A percentile compares a stretch with the other conserved stretches of the same genome.
These are phyloP conservation scores for Senna siamea DNA, from an alignment of 306 rosid species.

Conservation along the genomic window DNA sequence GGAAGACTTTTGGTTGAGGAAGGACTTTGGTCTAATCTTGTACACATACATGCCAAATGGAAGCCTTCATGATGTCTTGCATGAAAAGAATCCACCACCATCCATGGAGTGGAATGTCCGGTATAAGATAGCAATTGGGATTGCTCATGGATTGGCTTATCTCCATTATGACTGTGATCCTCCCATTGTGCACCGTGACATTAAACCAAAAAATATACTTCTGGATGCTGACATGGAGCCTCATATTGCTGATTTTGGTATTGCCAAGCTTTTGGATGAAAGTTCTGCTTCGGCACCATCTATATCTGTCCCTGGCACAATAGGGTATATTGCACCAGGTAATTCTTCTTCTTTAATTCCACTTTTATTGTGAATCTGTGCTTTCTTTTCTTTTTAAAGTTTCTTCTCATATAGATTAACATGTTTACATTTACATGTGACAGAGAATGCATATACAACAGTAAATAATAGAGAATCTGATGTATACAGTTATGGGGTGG, in stretches of 20 bases:
- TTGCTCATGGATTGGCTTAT: constrained; percentile 77
- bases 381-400: constrained; percentile 2
- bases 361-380: background rate
- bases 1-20: constrained; percentile 66
- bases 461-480: constrained; percentile 60
- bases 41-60: constrained; percentile 84
- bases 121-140: constrained; percentile 69
- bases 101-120: constrained; percentile 69
- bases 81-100: constrained; percentile 53
- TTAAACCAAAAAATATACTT: constrained; percentile 83
- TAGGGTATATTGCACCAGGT: constrained; percentile 79
- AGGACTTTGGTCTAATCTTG: constrained; percentile 69
- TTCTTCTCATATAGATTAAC: background rate
- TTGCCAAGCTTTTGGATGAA: constrained; percentile 80
- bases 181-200: constrained; percentile 80
- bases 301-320: constrained; percentile 59
- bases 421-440: constrained; percentile 26
- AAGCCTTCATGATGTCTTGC: constrained; percentile 80
- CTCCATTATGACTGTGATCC: constrained; percentile 86
- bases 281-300: constrained; percentile 53
- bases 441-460: constrained; percentile 75
- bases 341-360: background rate
- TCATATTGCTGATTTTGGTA: constrained; percentile 79
- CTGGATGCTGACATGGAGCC: constrained; percentile 85
- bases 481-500: constrained; percentile 84